A percentile compares a stretch with the other conserved stretches of the same genome.
Evolutionary conservation across 306 rosid genomes (phyloP).

Genomic region (Aeschynomene evenia): DNA sequence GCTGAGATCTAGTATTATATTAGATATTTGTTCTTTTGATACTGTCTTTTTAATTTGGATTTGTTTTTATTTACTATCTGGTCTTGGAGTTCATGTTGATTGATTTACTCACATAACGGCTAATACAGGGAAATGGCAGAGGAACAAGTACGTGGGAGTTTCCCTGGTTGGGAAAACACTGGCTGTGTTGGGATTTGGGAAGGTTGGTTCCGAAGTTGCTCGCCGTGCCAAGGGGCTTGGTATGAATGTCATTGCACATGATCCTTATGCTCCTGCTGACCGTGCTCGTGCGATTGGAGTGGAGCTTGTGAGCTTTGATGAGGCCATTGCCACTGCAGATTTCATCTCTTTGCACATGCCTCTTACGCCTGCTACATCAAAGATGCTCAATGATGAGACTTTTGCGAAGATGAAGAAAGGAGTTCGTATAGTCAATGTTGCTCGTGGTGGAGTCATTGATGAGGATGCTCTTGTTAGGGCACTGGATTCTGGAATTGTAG

Average conservation of each 20-base stretch:
- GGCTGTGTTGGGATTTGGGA: slow-evolving; percentile 96
- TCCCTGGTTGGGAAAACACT: slow-evolving; percentile 96
- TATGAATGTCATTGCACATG: slow-evolving; percentile 94
- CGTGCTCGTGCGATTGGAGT: slow-evolving; percentile 98
- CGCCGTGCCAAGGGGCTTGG: slow-evolving; percentile 99
- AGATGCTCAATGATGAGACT: slow-evolving; percentile 86
- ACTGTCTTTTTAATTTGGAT: too few relatives aligned
- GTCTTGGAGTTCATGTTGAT: background rate
- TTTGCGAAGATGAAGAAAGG: slow-evolving; percentile 97
- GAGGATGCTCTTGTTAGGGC: slow-evolving; percentile 97
- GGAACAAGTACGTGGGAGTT: slow-evolving; percentile 93
- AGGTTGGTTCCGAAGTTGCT: slow-evolving; percentile 98
- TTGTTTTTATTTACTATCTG: background rate
- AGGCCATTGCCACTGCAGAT: slow-evolving; percentile 82
- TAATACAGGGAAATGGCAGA: slow-evolving; percentile 81
- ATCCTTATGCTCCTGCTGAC: slow-evolving; percentile 93
- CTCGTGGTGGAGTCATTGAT: slow-evolving; percentile 97
- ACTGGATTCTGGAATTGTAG: slow-evolving; percentile 83
- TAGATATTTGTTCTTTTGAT: background rate
- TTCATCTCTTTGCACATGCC: slow-evolving; percentile 99
- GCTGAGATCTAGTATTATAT: slow-evolving; percentile 15
- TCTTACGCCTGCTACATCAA: slow-evolving; percentile 79
- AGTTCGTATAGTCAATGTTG: slow-evolving; percentile 88
- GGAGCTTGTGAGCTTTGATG: slow-evolving; percentile 92
- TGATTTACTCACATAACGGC: background rate